Percentiles rank a stretch among this genome's conserved stretches.
Evolutionary conservation across 106 monocot genomes (phyloP).

Genomic region (Cymbidium sinense): DNA sequence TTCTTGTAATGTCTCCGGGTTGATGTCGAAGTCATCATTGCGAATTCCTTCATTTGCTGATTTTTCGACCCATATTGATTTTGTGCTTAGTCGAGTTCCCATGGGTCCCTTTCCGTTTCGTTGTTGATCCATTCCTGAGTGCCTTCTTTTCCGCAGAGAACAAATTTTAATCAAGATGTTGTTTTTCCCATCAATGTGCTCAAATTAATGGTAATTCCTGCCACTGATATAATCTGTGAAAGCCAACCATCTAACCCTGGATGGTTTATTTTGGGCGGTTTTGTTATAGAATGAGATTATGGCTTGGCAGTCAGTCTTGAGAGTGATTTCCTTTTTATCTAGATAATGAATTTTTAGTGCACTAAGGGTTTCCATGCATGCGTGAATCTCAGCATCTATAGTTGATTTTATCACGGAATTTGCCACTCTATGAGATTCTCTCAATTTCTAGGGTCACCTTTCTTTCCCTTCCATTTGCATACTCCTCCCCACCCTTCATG

Average conservation of each 20-base stretch:
- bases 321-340: no score
- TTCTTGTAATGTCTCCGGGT: no score
- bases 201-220: not conserved
- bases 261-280: not conserved
- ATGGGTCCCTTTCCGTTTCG: no score
- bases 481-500: not conserved
- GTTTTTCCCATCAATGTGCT: not conserved
- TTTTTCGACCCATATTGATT: no score
- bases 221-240: not conserved
- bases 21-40: no score
- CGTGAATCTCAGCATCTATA: not conserved
- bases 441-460: not conserved
- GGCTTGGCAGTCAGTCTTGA: no score
- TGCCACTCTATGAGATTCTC: not conserved
- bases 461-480: not conserved
- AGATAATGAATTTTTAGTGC: not conserved
- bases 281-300: no score
- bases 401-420: not conserved
- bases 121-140: no score
- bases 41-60: no score
- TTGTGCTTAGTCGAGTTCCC: no score
- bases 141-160: no score
- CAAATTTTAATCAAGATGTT: no score
- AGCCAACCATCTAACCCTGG: not conserved
- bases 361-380: not conserved